Base-by-base conservation (phyloP, 2,329 filamentous ascomycete genomes). In the Mycosphaerella sp. region DNA sequence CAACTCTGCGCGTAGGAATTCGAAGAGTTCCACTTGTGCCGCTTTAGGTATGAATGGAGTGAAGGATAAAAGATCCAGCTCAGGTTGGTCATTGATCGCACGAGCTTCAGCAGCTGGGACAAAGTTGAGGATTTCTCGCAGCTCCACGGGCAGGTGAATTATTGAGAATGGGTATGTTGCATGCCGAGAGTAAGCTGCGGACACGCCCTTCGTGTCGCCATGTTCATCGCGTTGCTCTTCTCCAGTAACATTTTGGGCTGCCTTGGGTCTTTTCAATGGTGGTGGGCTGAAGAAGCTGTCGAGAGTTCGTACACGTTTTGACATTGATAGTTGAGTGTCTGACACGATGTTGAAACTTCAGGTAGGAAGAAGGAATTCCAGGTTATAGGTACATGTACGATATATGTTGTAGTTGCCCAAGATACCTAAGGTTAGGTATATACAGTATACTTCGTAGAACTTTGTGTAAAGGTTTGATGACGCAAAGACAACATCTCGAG, bases 31-130 rank as follows among this genome's bases (percentile, higher is more conserved):
- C 3, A 76, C 75, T 17, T 81, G 75, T 9, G 81, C 74, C 10
- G 76, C 69, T 2, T 74, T 71, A 0, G 84, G 79, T 3, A 91
- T 77, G 59, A 86, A 91, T 0, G 87, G 86, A 62, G 88, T 78
- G 66, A 85, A 91, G 70, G 88, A 88, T 7, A 91, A 70, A 0
- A 92, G 75, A 66, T 91, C 85, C 0, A 91, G 76, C 59, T 90
- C 80, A 0, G 81, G 79, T 63, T 86, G 82, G 64, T 89, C 77
- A 61, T 82, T 81, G 60, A 90, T 84, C 2, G 67, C 63, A 44
- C 72, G 76, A 1, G 77, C 80, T 56, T 80, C 74, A 17, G 76
- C 71, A 1, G 78, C 76, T 29, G 70, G 69, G 1, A 65, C 66
- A 44, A 72, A 71, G 41, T 70, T 69, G 1, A 80, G 56, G 23